Evolutionary conservation across 352 stramenopile species (phyloP).

Genomic region (Pythium folliculosum): DNA sequence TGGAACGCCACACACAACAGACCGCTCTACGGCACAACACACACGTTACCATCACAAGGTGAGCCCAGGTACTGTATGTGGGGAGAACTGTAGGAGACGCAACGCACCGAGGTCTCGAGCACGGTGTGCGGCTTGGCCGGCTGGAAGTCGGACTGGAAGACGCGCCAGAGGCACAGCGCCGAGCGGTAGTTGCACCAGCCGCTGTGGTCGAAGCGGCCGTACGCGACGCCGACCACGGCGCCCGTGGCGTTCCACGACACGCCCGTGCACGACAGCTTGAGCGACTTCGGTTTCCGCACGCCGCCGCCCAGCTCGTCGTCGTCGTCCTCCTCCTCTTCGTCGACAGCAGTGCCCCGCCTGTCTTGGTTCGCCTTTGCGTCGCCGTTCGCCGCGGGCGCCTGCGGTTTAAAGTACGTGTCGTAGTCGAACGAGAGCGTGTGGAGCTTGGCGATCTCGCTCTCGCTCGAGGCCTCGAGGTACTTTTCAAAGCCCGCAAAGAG

Average conservation of each 20-base stretch:
- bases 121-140: conserved; percentile 59
- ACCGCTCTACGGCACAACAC: too few relatives aligned
- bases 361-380: not conserved
- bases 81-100: not conserved
- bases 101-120: conserved; percentile 72
- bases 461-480: conserved; percentile 63
- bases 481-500: conserved; percentile 60
- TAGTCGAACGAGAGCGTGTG: conserved; percentile 72
- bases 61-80: too few relatives aligned
- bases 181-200: conserved; percentile 90
- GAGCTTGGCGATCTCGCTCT: conserved; percentile 64
- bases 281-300: conserved; percentile 24
- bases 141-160: conserved; percentile 83
- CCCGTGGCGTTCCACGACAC: conserved; percentile 88
- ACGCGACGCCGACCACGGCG: conserved; percentile 79
- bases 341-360: not conserved
- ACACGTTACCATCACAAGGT: not conserved
- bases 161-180: conserved; percentile 83
- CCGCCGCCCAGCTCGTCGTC: conserved; percentile 13
- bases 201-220: conserved; percentile 82
- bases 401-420: conserved; percentile 53
- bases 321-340: conserved; percentile 1
- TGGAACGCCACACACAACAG: conserved; percentile 89
- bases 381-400: not conserved
- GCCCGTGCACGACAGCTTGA: conserved; percentile 80